Percentiles rank a stretch among this genome's conserved stretches.
phyloP scores from a whole-genome alignment of 345 rosid genomes.

The Cardamine resedifolia region DNA sequence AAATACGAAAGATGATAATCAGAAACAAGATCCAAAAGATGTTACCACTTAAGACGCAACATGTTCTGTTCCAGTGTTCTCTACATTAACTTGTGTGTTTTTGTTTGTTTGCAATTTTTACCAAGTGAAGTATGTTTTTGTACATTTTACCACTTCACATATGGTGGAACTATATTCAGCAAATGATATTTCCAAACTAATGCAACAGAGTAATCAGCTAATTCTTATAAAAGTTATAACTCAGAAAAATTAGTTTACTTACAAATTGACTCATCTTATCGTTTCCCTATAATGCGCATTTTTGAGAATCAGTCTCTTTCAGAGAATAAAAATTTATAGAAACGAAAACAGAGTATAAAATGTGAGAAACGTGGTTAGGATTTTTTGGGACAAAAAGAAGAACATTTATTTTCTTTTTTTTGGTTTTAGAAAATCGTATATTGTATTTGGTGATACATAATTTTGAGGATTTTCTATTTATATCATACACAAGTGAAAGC shows the following conservation, averaged over 20 bases:
- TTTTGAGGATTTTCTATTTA: neutral
- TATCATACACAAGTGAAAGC: neutral
- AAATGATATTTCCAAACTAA: too few species aligned
- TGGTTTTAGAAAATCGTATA: too few species aligned
- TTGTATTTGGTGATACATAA: neutral
- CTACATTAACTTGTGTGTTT: neutral
- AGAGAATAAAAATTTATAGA: neutral
- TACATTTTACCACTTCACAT: neutral
- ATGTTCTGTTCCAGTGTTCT: neutral
- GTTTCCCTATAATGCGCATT: too few species aligned
- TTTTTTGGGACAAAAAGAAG: neutral
- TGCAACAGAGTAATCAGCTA: too few species aligned
- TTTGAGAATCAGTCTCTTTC: too few species aligned
- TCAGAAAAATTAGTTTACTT: too few species aligned
- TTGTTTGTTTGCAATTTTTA: neutral
- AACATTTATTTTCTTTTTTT: too few species aligned
- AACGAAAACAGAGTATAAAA: neutral
- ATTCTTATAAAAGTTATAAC: too few species aligned
- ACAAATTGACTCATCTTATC: too few species aligned
- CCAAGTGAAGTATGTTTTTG: neutral
- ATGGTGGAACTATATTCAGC: too few species aligned
- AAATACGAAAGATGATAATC: slow-evolving; percentile 10
- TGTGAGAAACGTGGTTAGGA: neutral
- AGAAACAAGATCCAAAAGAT: neutral
- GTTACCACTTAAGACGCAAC: neutral